Evolutionary conservation across 352 stramenopile genomes (phyloP), one percentile per base, ranked within the genome.

Genomic region (Nothophytophthora sp.): DNA sequence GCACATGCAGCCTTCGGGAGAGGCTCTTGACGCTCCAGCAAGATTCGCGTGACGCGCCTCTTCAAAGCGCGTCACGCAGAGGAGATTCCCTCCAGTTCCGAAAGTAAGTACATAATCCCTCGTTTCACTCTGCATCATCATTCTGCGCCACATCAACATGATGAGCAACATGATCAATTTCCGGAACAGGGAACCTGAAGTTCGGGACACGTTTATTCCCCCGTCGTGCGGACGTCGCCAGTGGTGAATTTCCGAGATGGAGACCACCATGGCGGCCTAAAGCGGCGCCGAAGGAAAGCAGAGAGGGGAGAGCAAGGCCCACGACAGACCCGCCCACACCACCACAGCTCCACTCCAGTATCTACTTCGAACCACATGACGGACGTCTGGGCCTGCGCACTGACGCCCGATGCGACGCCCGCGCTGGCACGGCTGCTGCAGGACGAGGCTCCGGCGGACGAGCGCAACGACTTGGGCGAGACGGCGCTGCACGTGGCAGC

Each of bases 401-500:
- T 37, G 28, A 33, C 35, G 10, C 22, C 49, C 18, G 59, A 71
- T 19, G 35, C 36, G 28, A 30, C 37, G 4, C 39, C 30, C 3
- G 25, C 36, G 24, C 44, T 76, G 19, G 39, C 47, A 29, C 34
- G 16, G 1, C 46, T 80, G 22, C 39, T 84, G 37, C 41, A 19
- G 34, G 49, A 67, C 30, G 63, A 27, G 23, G 61, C 50, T 40
- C 50, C 66, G 22, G 76, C 83, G 20, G 63, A 94, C 36, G 81
- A 86, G 40, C 59, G 63, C 25, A 90, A 90, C 49, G 78, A 85
- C 39, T 54, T 79, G 18, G 79, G 83, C 24, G 81, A 91, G 67
- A 94, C 83, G 16, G 66, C 81, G 37, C 60, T 94, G 55, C 83
- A 94, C 43, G 42, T 94, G 16, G 83, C 83, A 11, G 81, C 80